Base-by-base conservation (phyloP, 1,284 basidiomycete genomes). In the Xerocomus cyaneibrunnescens region DNA sequence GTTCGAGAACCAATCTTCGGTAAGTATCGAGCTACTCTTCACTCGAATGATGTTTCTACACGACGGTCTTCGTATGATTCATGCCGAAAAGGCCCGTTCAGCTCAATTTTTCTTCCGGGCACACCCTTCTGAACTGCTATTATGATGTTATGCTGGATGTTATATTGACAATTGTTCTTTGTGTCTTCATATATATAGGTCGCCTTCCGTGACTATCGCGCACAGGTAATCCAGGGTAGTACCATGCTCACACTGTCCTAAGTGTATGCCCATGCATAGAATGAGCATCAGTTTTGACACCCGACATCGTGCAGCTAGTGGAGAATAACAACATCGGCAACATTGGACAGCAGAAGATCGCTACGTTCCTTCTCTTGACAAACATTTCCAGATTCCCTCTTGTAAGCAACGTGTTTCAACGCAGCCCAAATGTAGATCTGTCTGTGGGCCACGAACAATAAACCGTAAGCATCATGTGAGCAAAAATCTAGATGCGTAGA, bases 71-170 rank as follows among this genome's bases (percentile, higher is more conserved):
- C 87, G 86, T 88, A 88, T 56, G 56, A 75, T 27, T 58, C 56
- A 70, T 87, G 85, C 84, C 87, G 87, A 89, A 89, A 87, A 65
- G 81, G 85, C 85, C 87, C 84, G 86, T 81, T 86, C 83, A 89
- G 87, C 86, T 89, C 85, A 87, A 78, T 72, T 67, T 48, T 62
- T 57, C 81, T n/a, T 30, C 13, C 84, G 84, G 87, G 84, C 85
- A 84, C 70, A 79, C 83, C 81, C 73, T 60, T 76, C 84, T 87
- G 84, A 87, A 73, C 42, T 57, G 53, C 46, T 8, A 62, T 58
- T 12, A 23, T 6, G 1, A 28, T 3, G 27, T 35, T 67, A 63
- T 23, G 0, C 57, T 25, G 19, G 16, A 31, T 5, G 7, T 38
- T n/a, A 25, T 9, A 9, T 51, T 58, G 28, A 59, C 37, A 5